phyloP scores from a whole-genome alignment of 169 alveolate species.

The Cyclospora cayetanensis region DNA sequence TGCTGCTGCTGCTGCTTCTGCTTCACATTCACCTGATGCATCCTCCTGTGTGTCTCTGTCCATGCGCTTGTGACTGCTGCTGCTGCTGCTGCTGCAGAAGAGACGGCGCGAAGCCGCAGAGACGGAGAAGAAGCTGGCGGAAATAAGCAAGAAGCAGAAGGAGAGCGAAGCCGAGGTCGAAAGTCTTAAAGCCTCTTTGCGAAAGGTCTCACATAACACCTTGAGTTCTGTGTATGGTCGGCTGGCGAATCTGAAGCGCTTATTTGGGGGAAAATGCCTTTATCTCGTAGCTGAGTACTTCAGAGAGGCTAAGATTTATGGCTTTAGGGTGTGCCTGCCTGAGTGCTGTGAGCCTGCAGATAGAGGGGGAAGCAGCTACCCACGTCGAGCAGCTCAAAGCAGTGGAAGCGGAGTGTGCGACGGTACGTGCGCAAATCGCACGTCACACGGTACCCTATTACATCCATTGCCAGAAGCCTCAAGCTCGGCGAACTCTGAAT shows the following conservation, averaged over 20 bases:
- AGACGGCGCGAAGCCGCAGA: neutral
- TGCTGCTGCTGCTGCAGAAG: conserved; percentile 41
- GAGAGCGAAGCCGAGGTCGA: conserved; percentile 7
- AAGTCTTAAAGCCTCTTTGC: neutral
- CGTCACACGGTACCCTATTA: neutral
- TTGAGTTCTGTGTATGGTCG: no score
- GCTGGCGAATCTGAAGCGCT: no score
- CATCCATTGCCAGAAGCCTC: neutral
- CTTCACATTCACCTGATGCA: neutral
- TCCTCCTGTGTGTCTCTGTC: neutral
- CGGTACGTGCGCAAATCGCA: no score
- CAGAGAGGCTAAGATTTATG: neutral
- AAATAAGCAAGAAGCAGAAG: neutral
- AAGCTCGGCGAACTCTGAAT: neutral
- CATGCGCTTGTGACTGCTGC: neutral
- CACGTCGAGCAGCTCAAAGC: neutral
- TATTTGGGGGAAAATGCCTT: no score
- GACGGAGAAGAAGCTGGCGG: neutral
- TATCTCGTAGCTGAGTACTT: no score
- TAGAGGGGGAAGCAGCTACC: neutral
- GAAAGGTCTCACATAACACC: no score
- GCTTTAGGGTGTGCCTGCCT: neutral
- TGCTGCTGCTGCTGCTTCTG: neutral
- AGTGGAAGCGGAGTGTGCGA: neutral
- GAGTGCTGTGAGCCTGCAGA: no score